Percentiles rank a stretch among this genome's conserved stretches.
phyloP scores from a whole-genome alignment of 2,329 filamentous ascomycete genomes.

The Orbilia quercus region DNA sequence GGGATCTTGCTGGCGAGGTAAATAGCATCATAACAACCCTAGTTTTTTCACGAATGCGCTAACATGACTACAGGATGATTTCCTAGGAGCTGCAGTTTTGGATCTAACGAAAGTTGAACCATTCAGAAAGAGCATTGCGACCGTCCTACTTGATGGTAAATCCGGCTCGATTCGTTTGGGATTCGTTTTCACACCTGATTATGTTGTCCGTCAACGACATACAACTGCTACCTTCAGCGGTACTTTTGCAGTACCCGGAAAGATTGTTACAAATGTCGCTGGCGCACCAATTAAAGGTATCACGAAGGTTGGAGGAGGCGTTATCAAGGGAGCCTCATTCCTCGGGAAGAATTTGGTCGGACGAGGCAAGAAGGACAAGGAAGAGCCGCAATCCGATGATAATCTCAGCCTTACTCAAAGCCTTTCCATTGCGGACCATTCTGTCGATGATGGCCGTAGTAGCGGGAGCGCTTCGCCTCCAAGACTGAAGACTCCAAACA shows the following conservation, averaged over 20 bases:
- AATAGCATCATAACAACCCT: constrained; percentile 4
- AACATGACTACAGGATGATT: constrained; percentile 71
- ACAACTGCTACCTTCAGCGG: constrained; percentile 93
- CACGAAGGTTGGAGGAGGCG: constrained; percentile 80
- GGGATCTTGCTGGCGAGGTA: constrained; percentile 89
- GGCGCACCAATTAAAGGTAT: constrained; percentile 95
- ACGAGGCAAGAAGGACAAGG: constrained; percentile 71
- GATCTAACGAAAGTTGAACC: constrained; percentile 84
- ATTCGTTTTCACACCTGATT: constrained; percentile 91
- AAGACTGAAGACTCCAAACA: constrained; percentile 52
- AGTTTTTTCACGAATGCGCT: neutral
- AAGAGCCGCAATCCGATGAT: constrained; percentile 64
- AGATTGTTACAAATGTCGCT: constrained; percentile 82
- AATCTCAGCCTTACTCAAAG: constrained; percentile 23
- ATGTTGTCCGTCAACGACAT: constrained; percentile 85
- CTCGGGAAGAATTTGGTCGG: constrained; percentile 84
- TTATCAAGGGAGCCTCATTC: constrained; percentile 91
- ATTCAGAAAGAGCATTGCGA: constrained; percentile 81
- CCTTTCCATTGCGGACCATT: constrained; percentile 23
- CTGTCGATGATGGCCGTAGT: constrained; percentile 35
- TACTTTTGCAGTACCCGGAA: constrained; percentile 85
- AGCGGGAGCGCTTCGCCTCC: constrained; percentile 49
- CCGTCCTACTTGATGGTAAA: constrained; percentile 69
- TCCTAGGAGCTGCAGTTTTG: constrained; percentile 80
- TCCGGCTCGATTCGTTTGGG: constrained; percentile 84